These are phyloP conservation scores for Scleromitrula shiraiana DNA, from an alignment of 2,329 filamentous ascomycete genomes.

Conservation along the genomic window DNA sequence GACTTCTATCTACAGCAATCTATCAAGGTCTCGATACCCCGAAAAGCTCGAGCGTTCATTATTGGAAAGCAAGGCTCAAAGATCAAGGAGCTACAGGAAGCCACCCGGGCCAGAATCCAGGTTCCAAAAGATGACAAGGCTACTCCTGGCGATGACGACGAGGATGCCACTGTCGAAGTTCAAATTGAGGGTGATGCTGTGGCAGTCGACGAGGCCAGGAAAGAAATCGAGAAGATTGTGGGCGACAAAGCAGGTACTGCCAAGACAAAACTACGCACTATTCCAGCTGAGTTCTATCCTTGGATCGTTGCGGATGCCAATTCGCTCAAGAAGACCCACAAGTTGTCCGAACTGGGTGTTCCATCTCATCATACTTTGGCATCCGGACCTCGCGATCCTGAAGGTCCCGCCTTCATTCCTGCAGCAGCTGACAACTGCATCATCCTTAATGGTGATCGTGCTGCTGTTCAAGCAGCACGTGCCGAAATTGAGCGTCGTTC, in stretches of 20 bases:
- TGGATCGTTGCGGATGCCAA: conserved; percentile 59
- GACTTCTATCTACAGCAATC: conserved; percentile 41
- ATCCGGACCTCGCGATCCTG: conserved; percentile 49
- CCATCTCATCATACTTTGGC: conserved; percentile 73
- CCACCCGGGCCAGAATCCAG: conserved; percentile 83
- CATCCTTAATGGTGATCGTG: conserved; percentile 75
- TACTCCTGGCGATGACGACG: conserved; percentile 55
- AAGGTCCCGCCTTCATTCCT: conserved; percentile 62
- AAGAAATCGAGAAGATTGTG: conserved; percentile 80
- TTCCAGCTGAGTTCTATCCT: conserved; percentile 95
- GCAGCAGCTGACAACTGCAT: conserved; percentile 70
- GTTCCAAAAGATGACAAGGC: conserved; percentile 72
- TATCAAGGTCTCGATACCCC: conserved; percentile 71
- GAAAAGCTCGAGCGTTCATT: conserved; percentile 77
- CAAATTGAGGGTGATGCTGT: conserved; percentile 85
- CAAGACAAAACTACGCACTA: conserved; percentile 70
- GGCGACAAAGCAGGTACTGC: conserved; percentile 77
- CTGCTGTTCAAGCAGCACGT: conserved; percentile 70
- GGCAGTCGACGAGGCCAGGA: conserved; percentile 73
- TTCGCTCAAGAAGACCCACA: conserved; percentile 58
- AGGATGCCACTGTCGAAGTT: conserved; percentile 77
- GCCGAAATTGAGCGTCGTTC: conserved; percentile 74
- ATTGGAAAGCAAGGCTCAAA: conserved; percentile 87
- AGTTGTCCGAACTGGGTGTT: conserved; percentile 73
- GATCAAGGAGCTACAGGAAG: conserved; percentile 83